phyloP scores from a whole-genome alignment of 1,284 basidiomycete species.

The Vanrija pseudolonga region DNA sequence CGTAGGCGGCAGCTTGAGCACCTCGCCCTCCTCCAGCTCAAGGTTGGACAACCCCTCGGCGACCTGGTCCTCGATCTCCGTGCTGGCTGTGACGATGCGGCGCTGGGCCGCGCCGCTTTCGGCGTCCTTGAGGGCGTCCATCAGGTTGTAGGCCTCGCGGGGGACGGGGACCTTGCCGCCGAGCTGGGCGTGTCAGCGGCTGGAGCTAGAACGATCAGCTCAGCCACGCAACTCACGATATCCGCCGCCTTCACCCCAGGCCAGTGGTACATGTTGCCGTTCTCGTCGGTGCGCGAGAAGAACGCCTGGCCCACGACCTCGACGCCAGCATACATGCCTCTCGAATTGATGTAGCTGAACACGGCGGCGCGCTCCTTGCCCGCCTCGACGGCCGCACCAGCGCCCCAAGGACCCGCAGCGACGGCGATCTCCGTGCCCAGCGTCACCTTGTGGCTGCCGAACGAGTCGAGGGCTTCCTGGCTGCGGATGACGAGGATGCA shows the following conservation, averaged over 20 bases:
- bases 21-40: slow-evolving; percentile 46
- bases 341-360: slow-evolving; percentile 47
- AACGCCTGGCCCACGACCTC: slow-evolving; percentile 54
- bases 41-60: slow-evolving; percentile 7
- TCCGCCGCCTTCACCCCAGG: slow-evolving; percentile 49
- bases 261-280: slow-evolving; percentile 49
- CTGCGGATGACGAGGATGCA: slow-evolving; percentile 52
- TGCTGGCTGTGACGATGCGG: slow-evolving; percentile 8
- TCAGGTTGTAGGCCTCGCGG: slow-evolving; percentile 47
- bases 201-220: too few species aligned
- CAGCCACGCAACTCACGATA: slow-evolving; percentile 36
- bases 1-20: slow-evolving; percentile 51
- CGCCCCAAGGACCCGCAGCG: slow-evolving; percentile 54
- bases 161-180: slow-evolving; percentile 51
- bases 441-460: slow-evolving; percentile 54
- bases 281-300: slow-evolving; percentile 48
- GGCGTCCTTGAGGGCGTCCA: slow-evolving; percentile 53
- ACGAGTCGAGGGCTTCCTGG: slow-evolving; percentile 53
- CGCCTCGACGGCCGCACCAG: slow-evolving; percentile 51
- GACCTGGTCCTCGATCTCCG: slow-evolving; percentile 27
- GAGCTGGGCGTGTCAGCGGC: slow-evolving; percentile 27
- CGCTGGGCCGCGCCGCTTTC: slow-evolving; percentile 54
- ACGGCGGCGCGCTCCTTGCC: slow-evolving; percentile 51
- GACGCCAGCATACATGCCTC: slow-evolving; percentile 52
- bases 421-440: slow-evolving; percentile 54